Evolutionary conservation across 345 rosid species (phyloP).

Genomic region (Populus deltoides): DNA sequence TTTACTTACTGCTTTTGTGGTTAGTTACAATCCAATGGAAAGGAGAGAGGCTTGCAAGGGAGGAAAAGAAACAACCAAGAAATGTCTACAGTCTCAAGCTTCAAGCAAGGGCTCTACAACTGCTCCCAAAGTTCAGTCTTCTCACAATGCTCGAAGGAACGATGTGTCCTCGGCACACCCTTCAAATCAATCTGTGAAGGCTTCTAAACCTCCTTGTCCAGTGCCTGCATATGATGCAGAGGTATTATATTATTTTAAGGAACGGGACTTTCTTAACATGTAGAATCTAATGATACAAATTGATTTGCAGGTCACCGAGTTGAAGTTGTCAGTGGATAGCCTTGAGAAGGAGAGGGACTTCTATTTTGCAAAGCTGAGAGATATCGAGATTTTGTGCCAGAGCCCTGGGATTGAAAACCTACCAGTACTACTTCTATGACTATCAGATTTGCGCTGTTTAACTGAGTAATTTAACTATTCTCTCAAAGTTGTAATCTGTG

Average conservation of each 20-base stretch:
- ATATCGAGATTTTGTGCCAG: slow-evolving; percentile 86
- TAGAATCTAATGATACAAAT: not conserved
- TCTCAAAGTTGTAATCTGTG: not conserved
- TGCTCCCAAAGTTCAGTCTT: slow-evolving; percentile 58
- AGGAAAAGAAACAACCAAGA: slow-evolving; percentile 81
- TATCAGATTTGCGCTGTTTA: not conserved
- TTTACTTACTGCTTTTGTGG: not conserved
- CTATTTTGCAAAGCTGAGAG: slow-evolving; percentile 85
- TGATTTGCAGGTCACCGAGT: slow-evolving; percentile 68
- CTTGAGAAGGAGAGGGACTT: slow-evolving; percentile 97
- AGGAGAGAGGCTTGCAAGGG: slow-evolving; percentile 90
- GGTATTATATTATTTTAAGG: slow-evolving; percentile 35
- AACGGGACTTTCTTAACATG: not conserved
- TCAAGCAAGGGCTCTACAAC: slow-evolving; percentile 55
- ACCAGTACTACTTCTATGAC: slow-evolving; percentile 41
- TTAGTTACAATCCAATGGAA: slow-evolving; percentile 85
- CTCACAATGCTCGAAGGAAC: slow-evolving; percentile 53
- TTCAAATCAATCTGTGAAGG: slow-evolving; percentile 48
- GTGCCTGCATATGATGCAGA: slow-evolving; percentile 74
- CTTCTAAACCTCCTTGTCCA: slow-evolving; percentile 47
- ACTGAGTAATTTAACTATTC: not conserved
- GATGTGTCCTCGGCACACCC: slow-evolving; percentile 46
- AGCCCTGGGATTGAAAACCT: slow-evolving; percentile 57
- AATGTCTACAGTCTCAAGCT: slow-evolving; percentile 56
- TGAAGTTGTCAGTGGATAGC: slow-evolving; percentile 90